Evolutionary conservation across 2,329 filamentous ascomycete species (phyloP), one percentile per base, ranked within the genome.

Genomic region (Nannizziopsis barbatae): DNA sequence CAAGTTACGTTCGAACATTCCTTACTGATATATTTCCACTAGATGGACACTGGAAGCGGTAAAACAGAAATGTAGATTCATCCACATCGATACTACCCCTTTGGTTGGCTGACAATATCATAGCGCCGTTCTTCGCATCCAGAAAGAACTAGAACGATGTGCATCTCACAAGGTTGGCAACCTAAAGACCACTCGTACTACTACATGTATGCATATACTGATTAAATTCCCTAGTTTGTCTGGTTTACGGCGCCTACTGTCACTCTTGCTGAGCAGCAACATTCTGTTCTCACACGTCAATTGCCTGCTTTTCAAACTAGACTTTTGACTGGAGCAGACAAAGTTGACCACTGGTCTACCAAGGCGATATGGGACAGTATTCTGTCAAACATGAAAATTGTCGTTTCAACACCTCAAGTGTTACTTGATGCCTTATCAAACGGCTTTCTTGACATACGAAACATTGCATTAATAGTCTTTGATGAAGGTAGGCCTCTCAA

Each of bases 11-110:
- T n/a, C n/a, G n/a, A n/a, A n/a, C n/a, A n/a, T n/a, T 9, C 8
- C 27, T 32, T 7, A 38, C 40, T 50, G 37, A 52, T 18, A 35
- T 45, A 20, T 35, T 47, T 14, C 36, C 40, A 12, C 38, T 47
- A 84, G 82, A 88, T 88, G 84, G 83, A 85, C 53, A 89, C 84
- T 0, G 84, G 84, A 1, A 86, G 77, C 54, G 84, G 84, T 1
- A 89, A 89, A 62, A 88, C 84, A 2, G 80, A 83, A 55, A 76
- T 88, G 83, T 86, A 74, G 9, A 37, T 42, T 11, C 18, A 15
- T 33, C n/a, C 7, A 17, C 11, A 6, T 14, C 11, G 14, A n/a
- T 37, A 33, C 22, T 14, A n/a, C 14, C 7, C 17, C 3, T 33
- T 45, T 39, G 37, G 18, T 6, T 40, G 3, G 53, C 32, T 38